Evolutionary conservation across 2,329 filamentous ascomycete species (phyloP).

Genomic region (Alternaria rosae): DNA sequence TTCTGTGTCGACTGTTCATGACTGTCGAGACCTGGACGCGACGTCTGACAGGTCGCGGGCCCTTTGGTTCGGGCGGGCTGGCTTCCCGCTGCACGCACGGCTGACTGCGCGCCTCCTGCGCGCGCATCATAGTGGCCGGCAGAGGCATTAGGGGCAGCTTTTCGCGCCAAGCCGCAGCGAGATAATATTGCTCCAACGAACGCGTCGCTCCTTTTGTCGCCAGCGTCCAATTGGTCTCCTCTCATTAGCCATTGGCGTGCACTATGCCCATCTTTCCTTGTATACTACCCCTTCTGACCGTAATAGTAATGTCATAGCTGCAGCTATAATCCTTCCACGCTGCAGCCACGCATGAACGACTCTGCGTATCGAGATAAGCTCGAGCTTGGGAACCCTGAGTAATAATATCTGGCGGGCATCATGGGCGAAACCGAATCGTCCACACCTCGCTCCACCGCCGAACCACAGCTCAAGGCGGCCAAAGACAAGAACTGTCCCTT

Average conservation of each 20-base stretch:
- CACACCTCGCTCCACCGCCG: slow-evolving; percentile 40
- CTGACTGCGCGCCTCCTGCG: slow-evolving; percentile 20
- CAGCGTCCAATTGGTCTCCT: slow-evolving; percentile 21
- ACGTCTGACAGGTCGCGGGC: slow-evolving; percentile 23
- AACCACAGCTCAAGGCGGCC: slow-evolving; percentile 55
- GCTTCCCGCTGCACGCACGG: slow-evolving; percentile 28
- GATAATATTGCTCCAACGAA: slow-evolving; percentile 30
- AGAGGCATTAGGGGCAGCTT: slow-evolving; percentile 30
- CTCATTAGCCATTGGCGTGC: slow-evolving; percentile 19
- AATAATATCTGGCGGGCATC: slow-evolving; percentile 13
- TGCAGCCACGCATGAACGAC: slow-evolving; percentile 25
- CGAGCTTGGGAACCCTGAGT: slow-evolving; percentile 26
- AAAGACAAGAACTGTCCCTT: slow-evolving; percentile 92
- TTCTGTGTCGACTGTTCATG: neutral
- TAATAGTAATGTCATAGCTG: slow-evolving; percentile 41
- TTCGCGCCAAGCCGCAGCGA: slow-evolving; percentile 25
- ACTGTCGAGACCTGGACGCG: neutral
- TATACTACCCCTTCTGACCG: slow-evolving; percentile 13
- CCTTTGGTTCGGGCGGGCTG: slow-evolving; percentile 18
- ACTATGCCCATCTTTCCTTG: slow-evolving; percentile 14
- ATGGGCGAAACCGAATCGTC: slow-evolving; percentile 51
- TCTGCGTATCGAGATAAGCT: slow-evolving; percentile 24
- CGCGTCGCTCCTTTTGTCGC: slow-evolving; percentile 38
- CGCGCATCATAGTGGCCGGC: slow-evolving; percentile 27
- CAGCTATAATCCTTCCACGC: slow-evolving; percentile 4